phyloP scores from a whole-genome alignment of 352 stramenopile species.

The Phytophthora citricola region DNA sequence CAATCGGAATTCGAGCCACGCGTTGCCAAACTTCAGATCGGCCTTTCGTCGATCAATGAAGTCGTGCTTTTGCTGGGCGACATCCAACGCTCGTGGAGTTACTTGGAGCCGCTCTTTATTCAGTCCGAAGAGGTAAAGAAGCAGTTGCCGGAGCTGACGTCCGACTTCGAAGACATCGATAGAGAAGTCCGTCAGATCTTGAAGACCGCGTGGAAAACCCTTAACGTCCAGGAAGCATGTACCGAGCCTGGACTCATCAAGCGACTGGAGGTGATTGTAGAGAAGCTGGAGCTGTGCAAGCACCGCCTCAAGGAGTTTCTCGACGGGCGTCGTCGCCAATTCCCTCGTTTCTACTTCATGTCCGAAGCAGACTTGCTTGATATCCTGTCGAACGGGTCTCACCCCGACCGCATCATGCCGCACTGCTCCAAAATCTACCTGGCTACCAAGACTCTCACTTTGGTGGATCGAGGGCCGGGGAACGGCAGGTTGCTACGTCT shows the following conservation, averaged over 20 bases:
- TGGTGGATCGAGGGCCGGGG: constrained; percentile 64
- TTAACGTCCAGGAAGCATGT: constrained; percentile 92
- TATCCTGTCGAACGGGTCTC: constrained; percentile 95
- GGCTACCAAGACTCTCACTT: constrained; percentile 92
- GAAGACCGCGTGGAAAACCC: constrained; percentile 82
- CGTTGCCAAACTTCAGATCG: constrained; percentile 89
- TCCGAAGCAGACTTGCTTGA: constrained; percentile 94
- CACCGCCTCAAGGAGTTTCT: constrained; percentile 96
- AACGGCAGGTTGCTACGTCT: constrained; percentile 85
- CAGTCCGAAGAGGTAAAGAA: constrained; percentile 97
- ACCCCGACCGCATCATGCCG: constrained; percentile 94
- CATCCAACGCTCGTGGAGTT: constrained; percentile 97
- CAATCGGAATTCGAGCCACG: constrained; percentile 95
- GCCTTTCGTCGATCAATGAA: constrained; percentile 91
- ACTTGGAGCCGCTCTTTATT: constrained; percentile 96
- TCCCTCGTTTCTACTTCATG: constrained; percentile 95
- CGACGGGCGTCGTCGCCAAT: constrained; percentile 93
- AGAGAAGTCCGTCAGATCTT: constrained; percentile 91
- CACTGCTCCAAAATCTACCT: constrained; percentile 97
- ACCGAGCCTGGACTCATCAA: constrained; percentile 90
- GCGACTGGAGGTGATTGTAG: constrained; percentile 91
- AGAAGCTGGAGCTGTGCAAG: constrained; percentile 95
- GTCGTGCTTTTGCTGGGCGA: constrained; percentile 94
- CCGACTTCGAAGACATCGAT: constrained; percentile 95
- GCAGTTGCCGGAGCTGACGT: constrained; percentile 93